Percentiles rank a stretch among this genome's conserved stretches.
phyloP scores from a whole-genome alignment of 169 alveolate species.

The Cryptosporidium baileyi region DNA sequence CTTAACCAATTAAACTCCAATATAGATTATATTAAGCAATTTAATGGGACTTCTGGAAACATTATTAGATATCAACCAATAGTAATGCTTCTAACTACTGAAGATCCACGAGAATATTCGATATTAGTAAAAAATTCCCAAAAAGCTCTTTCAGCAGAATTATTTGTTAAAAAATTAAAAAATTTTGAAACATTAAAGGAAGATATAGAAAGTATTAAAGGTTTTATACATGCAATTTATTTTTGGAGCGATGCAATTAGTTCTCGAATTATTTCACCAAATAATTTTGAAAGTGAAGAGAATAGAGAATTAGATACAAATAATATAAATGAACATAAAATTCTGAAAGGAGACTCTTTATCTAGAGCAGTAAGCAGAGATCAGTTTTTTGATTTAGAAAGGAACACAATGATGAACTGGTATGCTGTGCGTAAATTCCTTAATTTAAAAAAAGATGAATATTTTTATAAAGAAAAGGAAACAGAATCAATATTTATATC shows the following conservation, averaged over 20 bases:
- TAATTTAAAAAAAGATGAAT: neutral
- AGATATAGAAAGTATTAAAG: slow-evolving; percentile 48
- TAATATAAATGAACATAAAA: neutral
- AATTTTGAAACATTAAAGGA: slow-evolving; percentile 44
- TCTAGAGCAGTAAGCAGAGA: neutral
- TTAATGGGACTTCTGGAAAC: slow-evolving; percentile 30
- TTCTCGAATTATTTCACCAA: slow-evolving; percentile 3
- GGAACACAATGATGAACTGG: slow-evolving; percentile 57
- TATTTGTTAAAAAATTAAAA: slow-evolving; percentile 42
- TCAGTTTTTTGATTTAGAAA: slow-evolving; percentile 33
- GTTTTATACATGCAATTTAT: slow-evolving; percentile 50
- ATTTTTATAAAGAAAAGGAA: slow-evolving; percentile 13
- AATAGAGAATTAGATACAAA: neutral
- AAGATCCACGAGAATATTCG: slow-evolving; percentile 44
- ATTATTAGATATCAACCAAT: slow-evolving; percentile 57
- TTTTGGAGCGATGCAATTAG: slow-evolving; percentile 66
- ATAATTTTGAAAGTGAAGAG: neutral
- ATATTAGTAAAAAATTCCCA: slow-evolving; percentile 32
- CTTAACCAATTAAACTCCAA: slow-evolving; percentile 16
- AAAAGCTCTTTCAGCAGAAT: slow-evolving; percentile 35
- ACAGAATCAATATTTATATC: neutral
- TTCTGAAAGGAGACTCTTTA: neutral
- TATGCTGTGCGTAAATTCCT: slow-evolving; percentile 50
- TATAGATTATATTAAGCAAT: slow-evolving; percentile 24
- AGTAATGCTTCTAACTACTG: slow-evolving; percentile 37